These are phyloP conservation scores for Rheum nobile DNA, from an alignment of 148 eudicot genomes.

Conservation along the genomic window DNA sequence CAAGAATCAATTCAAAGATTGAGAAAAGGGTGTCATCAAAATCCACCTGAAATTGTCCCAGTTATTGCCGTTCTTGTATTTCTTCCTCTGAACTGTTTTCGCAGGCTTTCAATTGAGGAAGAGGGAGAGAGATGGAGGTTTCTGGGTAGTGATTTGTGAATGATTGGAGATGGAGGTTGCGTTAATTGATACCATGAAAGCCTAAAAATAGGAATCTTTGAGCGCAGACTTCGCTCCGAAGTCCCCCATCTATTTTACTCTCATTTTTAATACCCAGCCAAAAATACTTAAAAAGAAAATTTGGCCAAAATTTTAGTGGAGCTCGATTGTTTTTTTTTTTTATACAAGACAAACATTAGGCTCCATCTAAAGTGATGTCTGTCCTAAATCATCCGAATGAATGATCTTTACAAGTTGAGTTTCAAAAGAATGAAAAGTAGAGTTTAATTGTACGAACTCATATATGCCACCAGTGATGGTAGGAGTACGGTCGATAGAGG, in stretches of 20 bases:
- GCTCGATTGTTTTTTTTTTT: no score
- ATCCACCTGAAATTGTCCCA: background rate
- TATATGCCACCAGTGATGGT: no score
- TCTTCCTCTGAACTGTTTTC: background rate
- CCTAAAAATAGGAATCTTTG: conserved; percentile 2
- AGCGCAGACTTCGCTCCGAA: conserved; percentile 1
- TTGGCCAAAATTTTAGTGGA: no score
- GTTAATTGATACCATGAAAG: background rate
- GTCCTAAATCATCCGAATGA: no score
- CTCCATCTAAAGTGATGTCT: no score
- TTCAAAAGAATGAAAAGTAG: no score
- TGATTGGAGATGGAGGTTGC: background rate
- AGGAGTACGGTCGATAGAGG: no score
- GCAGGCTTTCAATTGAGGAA: background rate
- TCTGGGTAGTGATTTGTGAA: background rate
- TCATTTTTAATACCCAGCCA: background rate
- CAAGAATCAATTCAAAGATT: background rate
- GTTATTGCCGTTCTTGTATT: background rate
- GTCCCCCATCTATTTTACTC: background rate
- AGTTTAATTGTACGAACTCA: no score
- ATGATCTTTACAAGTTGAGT: no score
- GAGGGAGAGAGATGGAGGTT: background rate
- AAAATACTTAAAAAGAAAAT: background rate
- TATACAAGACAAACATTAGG: no score
- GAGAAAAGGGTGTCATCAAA: background rate